A percentile compares a stretch with the other conserved stretches of the same genome.
Conservation (phyloP, 2,329 filamentous ascomycete species). For the Venturia asperata region DNA sequence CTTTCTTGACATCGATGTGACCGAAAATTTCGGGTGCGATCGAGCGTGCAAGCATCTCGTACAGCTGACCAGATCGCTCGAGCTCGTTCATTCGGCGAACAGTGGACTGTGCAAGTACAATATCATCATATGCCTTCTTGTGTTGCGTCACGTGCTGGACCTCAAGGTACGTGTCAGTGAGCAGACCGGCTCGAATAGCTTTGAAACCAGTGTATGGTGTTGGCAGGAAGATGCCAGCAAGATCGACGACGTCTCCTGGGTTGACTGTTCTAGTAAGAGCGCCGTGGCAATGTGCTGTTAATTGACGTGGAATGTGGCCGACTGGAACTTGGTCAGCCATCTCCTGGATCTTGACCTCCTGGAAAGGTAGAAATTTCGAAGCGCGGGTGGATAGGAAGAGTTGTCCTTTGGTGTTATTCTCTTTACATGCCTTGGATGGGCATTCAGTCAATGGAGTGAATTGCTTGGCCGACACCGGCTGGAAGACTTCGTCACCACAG, state of each 20-base stretch:
- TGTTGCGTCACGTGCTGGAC: slow-evolving; percentile 90
- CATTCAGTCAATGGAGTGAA: slow-evolving; percentile 83
- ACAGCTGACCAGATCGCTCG: slow-evolving; percentile 79
- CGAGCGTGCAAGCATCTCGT: slow-evolving; percentile 90
- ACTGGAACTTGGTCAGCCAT: slow-evolving; percentile 99
- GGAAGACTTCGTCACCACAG: slow-evolving; percentile 95
- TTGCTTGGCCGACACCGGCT: slow-evolving; percentile 84
- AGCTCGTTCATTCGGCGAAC: slow-evolving; percentile 80
- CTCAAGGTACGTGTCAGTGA: slow-evolving; percentile 95
- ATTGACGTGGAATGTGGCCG: slow-evolving; percentile 86
- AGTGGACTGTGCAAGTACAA: slow-evolving; percentile 72
- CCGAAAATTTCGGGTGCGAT: slow-evolving; percentile 97
- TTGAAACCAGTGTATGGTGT: slow-evolving; percentile 99
- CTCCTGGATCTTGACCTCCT: slow-evolving; percentile 97
- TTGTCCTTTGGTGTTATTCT: slow-evolving; percentile 87
- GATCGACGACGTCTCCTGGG: slow-evolving; percentile 88
- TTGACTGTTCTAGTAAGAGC: slow-evolving; percentile 79
- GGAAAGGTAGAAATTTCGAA: slow-evolving; percentile 94
- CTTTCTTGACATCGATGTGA: slow-evolving; percentile 96
- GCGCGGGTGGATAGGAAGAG: slow-evolving; percentile 91
- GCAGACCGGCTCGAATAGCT: slow-evolving; percentile 88
- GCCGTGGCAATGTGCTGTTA: slow-evolving; percentile 86
- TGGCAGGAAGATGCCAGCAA: slow-evolving; percentile 91
- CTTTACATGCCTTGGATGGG: slow-evolving; percentile 80
- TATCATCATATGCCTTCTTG: slow-evolving; percentile 95